These are phyloP conservation scores for Pulveroboletus sp. DNA, from an alignment of 768 basidiomycete species.

Conservation along the genomic window DNA sequence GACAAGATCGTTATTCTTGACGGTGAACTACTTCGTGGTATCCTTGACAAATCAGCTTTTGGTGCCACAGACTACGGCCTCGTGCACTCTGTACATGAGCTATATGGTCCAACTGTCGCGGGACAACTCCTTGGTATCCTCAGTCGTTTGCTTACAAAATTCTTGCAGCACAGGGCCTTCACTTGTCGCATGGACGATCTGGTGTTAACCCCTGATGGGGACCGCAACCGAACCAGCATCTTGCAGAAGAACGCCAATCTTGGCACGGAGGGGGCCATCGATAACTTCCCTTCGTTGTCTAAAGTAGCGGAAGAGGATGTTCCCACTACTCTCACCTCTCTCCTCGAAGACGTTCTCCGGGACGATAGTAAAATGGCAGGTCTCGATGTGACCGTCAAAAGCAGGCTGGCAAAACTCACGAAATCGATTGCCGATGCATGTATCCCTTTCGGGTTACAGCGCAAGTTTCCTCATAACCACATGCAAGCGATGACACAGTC, in stretches of 20 bases:
- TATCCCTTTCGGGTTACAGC: constrained; percentile 81
- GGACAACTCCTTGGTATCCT: constrained; percentile 90
- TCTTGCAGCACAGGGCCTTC: constrained; percentile 93
- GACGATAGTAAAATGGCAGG: constrained; percentile 98
- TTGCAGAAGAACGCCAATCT: constrained; percentile 62
- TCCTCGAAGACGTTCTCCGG: constrained; percentile 88
- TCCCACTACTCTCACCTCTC: constrained; percentile 49
- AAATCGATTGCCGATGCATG: constrained; percentile 85
- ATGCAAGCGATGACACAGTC: constrained; percentile 99
- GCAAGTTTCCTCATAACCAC: constrained; percentile 95
- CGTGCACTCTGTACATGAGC: constrained; percentile 93
- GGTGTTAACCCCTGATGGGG: constrained; percentile 78
- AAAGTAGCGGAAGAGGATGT: constrained; percentile 49
- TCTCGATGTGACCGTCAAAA: constrained; percentile 88
- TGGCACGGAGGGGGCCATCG: constrained; percentile 85
- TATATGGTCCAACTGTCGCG: constrained; percentile 87
- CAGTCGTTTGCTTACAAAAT: constrained; percentile 93
- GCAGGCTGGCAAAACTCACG: constrained; percentile 78
- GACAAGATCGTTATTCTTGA: constrained; percentile 87
- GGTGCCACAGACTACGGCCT: constrained; percentile 95
- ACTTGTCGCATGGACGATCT: constrained; percentile 99
- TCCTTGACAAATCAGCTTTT: constrained; percentile 96
- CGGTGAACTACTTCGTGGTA: constrained; percentile 89
- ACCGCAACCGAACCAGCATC: constrained; percentile 62
- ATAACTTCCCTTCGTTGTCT: constrained; percentile 78